A percentile compares a stretch with the other conserved stretches of the same genome.
Evolutionary conservation across 1,139 yeast genomes (phyloP).

Genomic region (Protomyces macrosporus): DNA sequence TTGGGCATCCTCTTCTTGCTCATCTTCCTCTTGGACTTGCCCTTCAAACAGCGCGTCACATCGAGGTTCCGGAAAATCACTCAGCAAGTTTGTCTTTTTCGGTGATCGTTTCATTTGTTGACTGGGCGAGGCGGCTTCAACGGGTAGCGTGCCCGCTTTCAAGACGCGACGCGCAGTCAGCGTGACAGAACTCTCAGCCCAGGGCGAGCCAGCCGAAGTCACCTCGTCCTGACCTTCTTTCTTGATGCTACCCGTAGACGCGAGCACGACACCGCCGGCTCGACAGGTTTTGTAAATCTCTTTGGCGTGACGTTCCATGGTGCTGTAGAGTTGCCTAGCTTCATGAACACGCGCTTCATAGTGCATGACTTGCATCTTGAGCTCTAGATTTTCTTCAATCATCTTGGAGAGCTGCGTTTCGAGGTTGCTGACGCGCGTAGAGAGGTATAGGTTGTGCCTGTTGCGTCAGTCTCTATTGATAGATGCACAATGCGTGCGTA

Average conservation of each 20-base stretch:
- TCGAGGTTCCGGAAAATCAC: constrained; percentile 4
- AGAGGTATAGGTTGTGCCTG: too few species aligned
- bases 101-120: constrained; percentile 13
- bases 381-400: constrained; percentile 11
- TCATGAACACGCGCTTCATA: neutral
- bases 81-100: constrained; percentile 8
- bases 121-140: neutral
- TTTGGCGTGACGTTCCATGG: neutral
- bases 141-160: too few species aligned
- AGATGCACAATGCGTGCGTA: neutral
- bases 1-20: too few species aligned
- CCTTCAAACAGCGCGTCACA: neutral
- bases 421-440: neutral
- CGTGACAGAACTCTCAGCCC: too few species aligned
- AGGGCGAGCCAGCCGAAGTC: too few species aligned
- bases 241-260: too few species aligned
- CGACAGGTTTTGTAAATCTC: neutral
- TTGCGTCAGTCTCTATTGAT: too few species aligned
- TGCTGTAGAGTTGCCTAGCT: neutral
- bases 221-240: too few species aligned
- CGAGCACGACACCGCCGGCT: neutral
- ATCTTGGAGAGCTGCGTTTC: constrained; percentile 5
- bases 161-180: too few species aligned
- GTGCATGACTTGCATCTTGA: constrained; percentile 6
- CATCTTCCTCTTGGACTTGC: too few species aligned